Evolutionary conservation across 2,329 filamentous ascomycete genomes (phyloP).

Genomic region (Aspergillus caelatus): DNA sequence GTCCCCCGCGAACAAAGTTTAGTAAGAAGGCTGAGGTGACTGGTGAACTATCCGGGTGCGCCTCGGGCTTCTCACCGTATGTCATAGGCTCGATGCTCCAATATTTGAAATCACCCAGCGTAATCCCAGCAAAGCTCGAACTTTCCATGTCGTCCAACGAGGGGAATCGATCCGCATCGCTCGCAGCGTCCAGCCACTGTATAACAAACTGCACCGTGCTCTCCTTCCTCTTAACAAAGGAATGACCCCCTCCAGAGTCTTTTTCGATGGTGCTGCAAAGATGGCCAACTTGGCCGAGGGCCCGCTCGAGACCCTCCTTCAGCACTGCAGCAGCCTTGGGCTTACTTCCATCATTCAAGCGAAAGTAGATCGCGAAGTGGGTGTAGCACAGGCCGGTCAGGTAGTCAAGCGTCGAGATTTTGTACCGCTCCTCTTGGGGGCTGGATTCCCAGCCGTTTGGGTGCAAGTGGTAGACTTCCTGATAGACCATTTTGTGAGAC

Average conservation of each 20-base stretch:
- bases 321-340: slow-evolving; percentile 27
- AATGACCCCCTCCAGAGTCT: slow-evolving; percentile 39
- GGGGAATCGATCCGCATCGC: slow-evolving; percentile 35
- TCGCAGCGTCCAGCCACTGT: slow-evolving; percentile 39
- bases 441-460: slow-evolving; percentile 42
- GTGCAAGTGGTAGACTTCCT: slow-evolving; percentile 29
- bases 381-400: slow-evolving; percentile 38
- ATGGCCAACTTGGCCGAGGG: slow-evolving; percentile 42
- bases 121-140: slow-evolving; percentile 35
- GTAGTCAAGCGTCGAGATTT: slow-evolving; percentile 43
- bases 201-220: slow-evolving; percentile 41
- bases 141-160: slow-evolving; percentile 45
- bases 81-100: slow-evolving; percentile 45
- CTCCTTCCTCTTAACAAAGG: slow-evolving; percentile 39
- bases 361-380: slow-evolving; percentile 47
- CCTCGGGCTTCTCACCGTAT: slow-evolving; percentile 35
- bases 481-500: not conserved
- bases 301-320: slow-evolving; percentile 40
- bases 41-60: slow-evolving; percentile 38
- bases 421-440: slow-evolving; percentile 41
- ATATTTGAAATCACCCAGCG: slow-evolving; percentile 36
- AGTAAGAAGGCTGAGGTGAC: slow-evolving; percentile 43
- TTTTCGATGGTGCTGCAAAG: slow-evolving; percentile 46
- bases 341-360: slow-evolving; percentile 36
- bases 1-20: slow-evolving; percentile 46